Evolutionary conservation across 306 rosid species (phyloP).

Genomic region (Hippophae tibetana): DNA sequence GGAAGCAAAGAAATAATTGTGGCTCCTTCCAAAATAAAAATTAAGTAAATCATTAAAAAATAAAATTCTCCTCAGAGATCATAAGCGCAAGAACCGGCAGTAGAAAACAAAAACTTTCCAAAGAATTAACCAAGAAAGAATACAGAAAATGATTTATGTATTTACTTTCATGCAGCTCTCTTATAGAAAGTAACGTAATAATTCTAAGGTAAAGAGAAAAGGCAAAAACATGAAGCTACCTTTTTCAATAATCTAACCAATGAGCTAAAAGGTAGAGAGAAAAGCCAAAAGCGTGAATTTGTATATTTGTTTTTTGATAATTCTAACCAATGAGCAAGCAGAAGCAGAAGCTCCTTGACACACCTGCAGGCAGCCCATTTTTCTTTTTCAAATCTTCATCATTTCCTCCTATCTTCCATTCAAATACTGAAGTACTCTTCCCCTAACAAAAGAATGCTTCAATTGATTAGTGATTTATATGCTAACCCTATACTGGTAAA

Average conservation of each 20-base stretch:
- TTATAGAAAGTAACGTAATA: background rate
- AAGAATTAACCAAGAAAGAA: background rate
- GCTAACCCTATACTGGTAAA: conserved; percentile 11
- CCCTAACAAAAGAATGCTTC: conserved; percentile 27
- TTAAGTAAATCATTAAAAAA: conserved; percentile 12
- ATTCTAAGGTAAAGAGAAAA: background rate
- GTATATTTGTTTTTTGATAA: background rate
- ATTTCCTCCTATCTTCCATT: conserved; percentile 53
- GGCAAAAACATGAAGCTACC: background rate
- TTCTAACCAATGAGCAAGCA: conserved; percentile 2
- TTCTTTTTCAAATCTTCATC: conserved; percentile 43
- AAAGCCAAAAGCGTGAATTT: background rate
- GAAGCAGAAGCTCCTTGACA: conserved; percentile 11
- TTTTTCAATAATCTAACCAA: background rate
- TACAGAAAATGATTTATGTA: background rate
- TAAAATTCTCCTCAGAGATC: background rate
- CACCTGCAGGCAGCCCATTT: conserved; percentile 62
- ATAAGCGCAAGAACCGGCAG: background rate
- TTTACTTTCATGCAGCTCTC: background rate
- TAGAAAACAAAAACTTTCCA: background rate
- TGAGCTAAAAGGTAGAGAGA: conserved; percentile 4
- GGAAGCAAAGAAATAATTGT: conserved; percentile 83
- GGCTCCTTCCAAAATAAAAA: conserved; percentile 45
- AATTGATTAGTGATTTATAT: conserved; percentile 14
- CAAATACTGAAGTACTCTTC: conserved; percentile 30